These are phyloP conservation scores for Fusarium dlaminii DNA, from an alignment of 2,329 filamentous ascomycete species.

Conservation along the genomic window DNA sequence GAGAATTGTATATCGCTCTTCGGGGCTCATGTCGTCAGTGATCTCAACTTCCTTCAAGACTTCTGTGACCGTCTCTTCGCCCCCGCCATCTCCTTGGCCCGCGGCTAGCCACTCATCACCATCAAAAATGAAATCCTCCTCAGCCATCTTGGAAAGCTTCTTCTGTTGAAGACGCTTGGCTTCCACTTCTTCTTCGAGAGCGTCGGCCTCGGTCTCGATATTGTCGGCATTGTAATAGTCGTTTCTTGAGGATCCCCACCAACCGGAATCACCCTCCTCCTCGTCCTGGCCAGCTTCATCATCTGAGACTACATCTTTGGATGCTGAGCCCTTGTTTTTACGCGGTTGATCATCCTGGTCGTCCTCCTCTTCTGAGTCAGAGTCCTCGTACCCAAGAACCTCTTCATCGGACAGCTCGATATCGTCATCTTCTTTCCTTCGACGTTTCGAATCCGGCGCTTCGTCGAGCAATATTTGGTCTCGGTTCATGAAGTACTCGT, in stretches of 20 bases:
- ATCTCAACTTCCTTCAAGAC: constrained; percentile 86
- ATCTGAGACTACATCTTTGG: constrained; percentile 49
- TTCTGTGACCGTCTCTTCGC: constrained; percentile 77
- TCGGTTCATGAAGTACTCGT: constrained; percentile 88
- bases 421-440: constrained; percentile 76
- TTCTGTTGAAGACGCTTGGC: constrained; percentile 90
- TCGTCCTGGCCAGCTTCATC: constrained; percentile 67
- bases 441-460: constrained; percentile 79
- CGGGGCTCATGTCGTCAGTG: constrained; percentile 77
- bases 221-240: constrained; percentile 94
- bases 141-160: constrained; percentile 86
- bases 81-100: constrained; percentile 60
- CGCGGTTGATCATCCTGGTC: constrained; percentile 49
- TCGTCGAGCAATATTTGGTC: constrained; percentile 91
- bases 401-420: constrained; percentile 72
- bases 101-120: constrained; percentile 82
- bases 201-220: constrained; percentile 71
- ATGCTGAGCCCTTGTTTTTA: constrained; percentile 47
- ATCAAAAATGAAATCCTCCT: constrained; percentile 93
- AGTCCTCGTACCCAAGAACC: constrained; percentile 61
- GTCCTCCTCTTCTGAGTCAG: constrained; percentile 58
- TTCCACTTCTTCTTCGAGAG: constrained; percentile 91
- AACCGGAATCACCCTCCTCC: constrained; percentile 69
- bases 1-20: constrained; percentile 80
- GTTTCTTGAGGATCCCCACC: constrained; percentile 87